Percentiles rank a stretch among this genome's conserved stretches.
phyloP scores from a whole-genome alignment of 352 stramenopile genomes.

The Blastocystis sp. region DNA sequence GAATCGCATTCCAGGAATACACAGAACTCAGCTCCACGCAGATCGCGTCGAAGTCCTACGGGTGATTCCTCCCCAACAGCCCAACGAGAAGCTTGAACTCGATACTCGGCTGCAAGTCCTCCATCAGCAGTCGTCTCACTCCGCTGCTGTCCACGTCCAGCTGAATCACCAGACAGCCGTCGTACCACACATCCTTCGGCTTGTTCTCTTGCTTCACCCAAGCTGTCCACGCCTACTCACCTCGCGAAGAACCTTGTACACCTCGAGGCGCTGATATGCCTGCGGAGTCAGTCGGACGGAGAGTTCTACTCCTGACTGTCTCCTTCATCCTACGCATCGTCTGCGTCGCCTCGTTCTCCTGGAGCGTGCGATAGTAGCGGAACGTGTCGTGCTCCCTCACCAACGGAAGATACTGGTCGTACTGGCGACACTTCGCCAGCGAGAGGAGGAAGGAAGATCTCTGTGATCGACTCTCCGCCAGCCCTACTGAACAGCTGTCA shows the following conservation, averaged over 20 bases:
- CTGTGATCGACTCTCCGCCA: background rate
- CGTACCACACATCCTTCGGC: background rate
- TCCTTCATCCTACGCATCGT: background rate
- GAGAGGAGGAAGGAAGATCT: conserved; percentile 1
- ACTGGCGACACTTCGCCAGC: background rate
- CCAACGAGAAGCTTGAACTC: conserved; percentile 16
- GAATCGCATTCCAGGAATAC: conserved; percentile 12
- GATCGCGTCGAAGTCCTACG: background rate
- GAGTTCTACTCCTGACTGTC: background rate
- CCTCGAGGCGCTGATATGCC: conserved; percentile 15
- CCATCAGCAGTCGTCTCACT: background rate
- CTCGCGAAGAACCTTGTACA: conserved; percentile 1
- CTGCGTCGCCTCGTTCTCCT: background rate
- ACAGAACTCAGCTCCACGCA: background rate
- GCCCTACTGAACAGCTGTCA: conserved; percentile 7
- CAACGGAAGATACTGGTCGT: background rate
- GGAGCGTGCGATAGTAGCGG: background rate
- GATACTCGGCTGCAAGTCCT: background rate
- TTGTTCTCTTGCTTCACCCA: background rate
- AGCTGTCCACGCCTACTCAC: background rate
- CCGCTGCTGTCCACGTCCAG: background rate
- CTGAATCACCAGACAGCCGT: background rate
- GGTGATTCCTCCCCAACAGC: background rate
- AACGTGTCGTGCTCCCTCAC: conserved; percentile 10
- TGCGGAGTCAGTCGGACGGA: conserved; percentile 4